Percentiles rank a stretch among this genome's conserved stretches.
Conservation (phyloP, 345 rosid genomes). For the Cardiospermum halicacabum region DNA sequence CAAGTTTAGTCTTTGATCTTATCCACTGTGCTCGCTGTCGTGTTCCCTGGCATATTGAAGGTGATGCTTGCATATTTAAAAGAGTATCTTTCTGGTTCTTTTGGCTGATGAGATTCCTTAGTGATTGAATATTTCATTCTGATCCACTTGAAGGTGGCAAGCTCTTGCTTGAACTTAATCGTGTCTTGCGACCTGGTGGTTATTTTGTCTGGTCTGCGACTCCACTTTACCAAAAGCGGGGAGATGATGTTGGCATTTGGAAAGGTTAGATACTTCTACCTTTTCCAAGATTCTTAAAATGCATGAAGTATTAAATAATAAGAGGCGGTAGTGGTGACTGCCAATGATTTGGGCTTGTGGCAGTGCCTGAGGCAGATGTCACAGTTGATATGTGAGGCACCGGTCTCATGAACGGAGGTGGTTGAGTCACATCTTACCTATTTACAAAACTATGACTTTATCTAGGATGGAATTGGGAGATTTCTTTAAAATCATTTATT, state of each 20-base stretch:
- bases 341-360: no score
- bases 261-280: no score
- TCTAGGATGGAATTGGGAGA: background rate
- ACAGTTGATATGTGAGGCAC: no score
- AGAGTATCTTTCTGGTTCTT: background rate
- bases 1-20: conserved; percentile 85
- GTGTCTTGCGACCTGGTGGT: conserved; percentile 86
- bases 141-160: conserved; percentile 60
- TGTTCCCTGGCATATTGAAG: conserved; percentile 91
- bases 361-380: no score
- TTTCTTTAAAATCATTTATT: conserved; percentile 13
- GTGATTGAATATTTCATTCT: conserved; percentile 14
- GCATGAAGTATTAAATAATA: no score
- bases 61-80: conserved; percentile 39
- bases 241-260: no score
- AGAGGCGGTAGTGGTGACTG: no score
- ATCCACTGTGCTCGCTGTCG: conserved; percentile 97
- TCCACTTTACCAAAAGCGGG: conserved; percentile 45
- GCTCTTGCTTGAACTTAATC: conserved; percentile 90
- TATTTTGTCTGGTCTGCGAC: conserved; percentile 98
- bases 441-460: no score
- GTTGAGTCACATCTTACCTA: no score
- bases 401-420: no score
- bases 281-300: no score
- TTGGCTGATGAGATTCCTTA: background rate